phyloP scores from a whole-genome alignment of 2,329 filamentous ascomycete species.

The Xylaria sp. region DNA sequence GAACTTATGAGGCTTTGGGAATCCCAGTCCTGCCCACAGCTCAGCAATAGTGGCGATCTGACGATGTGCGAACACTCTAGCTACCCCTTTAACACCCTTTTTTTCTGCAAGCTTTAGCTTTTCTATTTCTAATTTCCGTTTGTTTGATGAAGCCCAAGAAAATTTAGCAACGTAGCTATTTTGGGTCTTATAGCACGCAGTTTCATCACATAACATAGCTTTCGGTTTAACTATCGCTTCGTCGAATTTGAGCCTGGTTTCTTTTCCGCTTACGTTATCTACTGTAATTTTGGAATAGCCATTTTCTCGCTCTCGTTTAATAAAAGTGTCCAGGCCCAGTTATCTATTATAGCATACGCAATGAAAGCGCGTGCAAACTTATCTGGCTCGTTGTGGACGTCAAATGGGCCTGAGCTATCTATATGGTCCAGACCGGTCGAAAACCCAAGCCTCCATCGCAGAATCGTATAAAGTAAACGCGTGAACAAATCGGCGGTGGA shows the following conservation, averaged over 20 bases:
- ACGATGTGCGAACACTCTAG: slow-evolving; percentile 18
- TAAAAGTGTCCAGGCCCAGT: slow-evolving; percentile 17
- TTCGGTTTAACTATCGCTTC: slow-evolving; percentile 11
- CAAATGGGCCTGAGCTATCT: slow-evolving; percentile 17
- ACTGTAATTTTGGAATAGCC: not conserved
- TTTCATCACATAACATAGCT: slow-evolving; percentile 23
- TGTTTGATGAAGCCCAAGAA: slow-evolving; percentile 22
- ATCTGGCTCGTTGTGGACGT: slow-evolving; percentile 17
- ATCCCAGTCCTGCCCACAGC: slow-evolving; percentile 18
- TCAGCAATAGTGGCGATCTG: slow-evolving; percentile 27
- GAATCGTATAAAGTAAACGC: too few species aligned
- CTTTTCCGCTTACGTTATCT: not conserved
- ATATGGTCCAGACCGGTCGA: slow-evolving; percentile 22
- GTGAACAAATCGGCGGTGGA: too few species aligned
- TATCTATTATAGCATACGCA: slow-evolving; percentile 21
- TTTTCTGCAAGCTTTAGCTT: slow-evolving; percentile 16
- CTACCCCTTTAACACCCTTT: slow-evolving; percentile 18
- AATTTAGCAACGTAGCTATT: slow-evolving; percentile 22
- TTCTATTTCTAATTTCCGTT: slow-evolving; percentile 18
- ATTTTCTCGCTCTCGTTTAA: slow-evolving; percentile 9
- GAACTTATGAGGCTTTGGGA: slow-evolving; percentile 17
- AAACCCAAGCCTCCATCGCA: slow-evolving; percentile 26
- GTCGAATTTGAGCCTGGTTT: slow-evolving; percentile 15
- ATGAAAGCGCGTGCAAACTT: slow-evolving; percentile 23
- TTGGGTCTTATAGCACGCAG: slow-evolving; percentile 24